Evolutionary conservation across 1,139 yeast species (phyloP), one percentile per base, ranked within the genome.

Genomic region (Yamadazyma mexicana): DNA sequence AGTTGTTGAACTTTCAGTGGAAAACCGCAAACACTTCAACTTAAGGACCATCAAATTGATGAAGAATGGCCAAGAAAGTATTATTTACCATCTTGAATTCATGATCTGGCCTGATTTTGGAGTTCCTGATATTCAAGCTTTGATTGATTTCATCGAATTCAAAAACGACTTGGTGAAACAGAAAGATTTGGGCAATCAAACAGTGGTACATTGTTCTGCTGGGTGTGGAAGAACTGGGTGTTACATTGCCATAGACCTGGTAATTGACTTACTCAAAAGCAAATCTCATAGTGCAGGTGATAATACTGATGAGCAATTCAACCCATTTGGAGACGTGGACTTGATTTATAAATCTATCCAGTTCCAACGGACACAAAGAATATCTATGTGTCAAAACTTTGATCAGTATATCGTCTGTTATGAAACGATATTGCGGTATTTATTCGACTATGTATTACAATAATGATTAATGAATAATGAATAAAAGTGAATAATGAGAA

Each of bases 161-260:
- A 85, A 84, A 52, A 68, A 74, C 44, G 44, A 59, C 17, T 49
- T 77, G 25, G 48, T 58, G 46, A 20, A 43, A 43, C 16, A 48
- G 45, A 35, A 54, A 11, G 33, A 48, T 24, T 44, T 57, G 43
- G 52, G 54, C 20, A 49, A 54, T 23, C 59, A 63, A 37, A 46
- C 62, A 4, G 40, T 71, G 17, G 75, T 71, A 28, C 95, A 86
- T 57, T 86, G 95, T 55, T 81, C 89, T 3, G 95, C 95, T 0
- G 95, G 95, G 0, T 87, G 87, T 40, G 95, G 95, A 7, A 66
- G 95, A 45, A 80, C 94, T 0, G 95, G 95, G 2, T 83, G 91
- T 1, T 85, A 77, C 50, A 78, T 86, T 10, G 79, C 88, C 1
- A 54, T 83, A 15, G 68, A 62, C 46, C 51, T 56, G 50, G 55